Conservation (phyloP, 129 eudicot genomes). For the Mikania micrantha region DNA sequence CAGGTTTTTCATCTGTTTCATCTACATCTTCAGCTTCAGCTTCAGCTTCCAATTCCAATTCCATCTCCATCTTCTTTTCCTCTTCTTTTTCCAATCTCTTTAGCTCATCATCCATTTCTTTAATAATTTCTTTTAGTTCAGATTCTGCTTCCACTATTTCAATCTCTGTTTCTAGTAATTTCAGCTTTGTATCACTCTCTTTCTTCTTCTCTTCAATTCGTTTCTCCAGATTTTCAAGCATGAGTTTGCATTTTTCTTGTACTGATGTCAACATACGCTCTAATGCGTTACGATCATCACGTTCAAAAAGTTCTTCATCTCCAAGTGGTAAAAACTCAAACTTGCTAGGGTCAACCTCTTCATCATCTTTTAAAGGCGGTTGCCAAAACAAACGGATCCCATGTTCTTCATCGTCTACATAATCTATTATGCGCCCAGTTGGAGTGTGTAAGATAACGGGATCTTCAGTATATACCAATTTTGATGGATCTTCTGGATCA, state of each 20-base stretch:
- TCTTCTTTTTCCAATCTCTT: slow-evolving; percentile 62
- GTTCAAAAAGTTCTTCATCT: slow-evolving; percentile 46
- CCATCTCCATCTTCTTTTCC: slow-evolving; percentile 44
- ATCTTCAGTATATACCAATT: slow-evolving; percentile 61
- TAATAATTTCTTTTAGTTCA: slow-evolving; percentile 51
- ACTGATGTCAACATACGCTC: slow-evolving; percentile 28
- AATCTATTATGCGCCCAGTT: slow-evolving; percentile 65
- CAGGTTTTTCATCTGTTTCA: slow-evolving; percentile 1
- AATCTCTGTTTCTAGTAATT: slow-evolving; percentile 43
- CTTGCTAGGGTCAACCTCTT: slow-evolving; percentile 55
- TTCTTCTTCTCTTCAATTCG: slow-evolving; percentile 56
- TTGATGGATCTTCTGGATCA: slow-evolving; percentile 80
- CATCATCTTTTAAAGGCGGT: slow-evolving; percentile 53
- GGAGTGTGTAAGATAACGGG: slow-evolving; percentile 86
- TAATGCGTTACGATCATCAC: slow-evolving; percentile 26
- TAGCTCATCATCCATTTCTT: slow-evolving; percentile 72
- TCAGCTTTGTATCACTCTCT: slow-evolving; percentile 30
- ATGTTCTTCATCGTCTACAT: slow-evolving; percentile 78
- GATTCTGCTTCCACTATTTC: slow-evolving; percentile 66
- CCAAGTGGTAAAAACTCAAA: slow-evolving; percentile 71
- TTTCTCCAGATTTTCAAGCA: slow-evolving; percentile 45
- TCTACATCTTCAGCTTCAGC: slow-evolving; percentile 4
- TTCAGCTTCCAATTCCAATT: slow-evolving; percentile 18
- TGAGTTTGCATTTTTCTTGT: slow-evolving; percentile 32
- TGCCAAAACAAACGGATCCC: slow-evolving; percentile 84